phyloP scores from a whole-genome alignment of 176 grass and related monocot species.

The Bromus sterilis region DNA sequence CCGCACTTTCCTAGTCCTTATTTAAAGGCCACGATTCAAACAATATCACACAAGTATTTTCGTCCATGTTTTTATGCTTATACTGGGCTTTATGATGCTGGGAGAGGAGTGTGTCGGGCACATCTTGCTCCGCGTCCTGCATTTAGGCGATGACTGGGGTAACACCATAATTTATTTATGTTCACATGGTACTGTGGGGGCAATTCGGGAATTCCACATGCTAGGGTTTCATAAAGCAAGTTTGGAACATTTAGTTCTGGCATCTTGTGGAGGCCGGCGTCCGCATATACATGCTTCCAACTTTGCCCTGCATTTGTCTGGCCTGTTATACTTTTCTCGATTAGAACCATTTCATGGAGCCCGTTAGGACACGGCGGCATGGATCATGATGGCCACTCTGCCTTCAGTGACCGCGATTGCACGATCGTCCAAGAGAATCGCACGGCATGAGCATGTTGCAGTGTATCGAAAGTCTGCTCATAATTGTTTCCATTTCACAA shows the following conservation, averaged over 20 bases:
- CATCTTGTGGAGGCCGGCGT: constrained; percentile 8
- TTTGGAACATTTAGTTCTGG: constrained; percentile 32
- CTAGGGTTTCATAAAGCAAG: constrained; percentile 23
- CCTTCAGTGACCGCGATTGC: neutral
- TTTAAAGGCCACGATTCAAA: neutral
- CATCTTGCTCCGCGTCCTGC: neutral
- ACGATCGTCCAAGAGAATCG: neutral
- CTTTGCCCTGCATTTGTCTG: constrained; percentile 22
- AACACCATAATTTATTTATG: neutral
- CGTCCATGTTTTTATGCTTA: neutral
- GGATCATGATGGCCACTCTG: neutral
- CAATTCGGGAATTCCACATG: constrained; percentile 20
- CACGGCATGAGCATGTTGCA: neutral
- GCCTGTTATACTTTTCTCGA: neutral
- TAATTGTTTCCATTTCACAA: neutral
- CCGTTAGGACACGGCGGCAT: neutral
- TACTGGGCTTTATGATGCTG: constrained; percentile 15
- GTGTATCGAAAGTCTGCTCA: neutral
- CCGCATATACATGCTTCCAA: constrained; percentile 16
- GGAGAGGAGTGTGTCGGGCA: constrained; percentile 29
- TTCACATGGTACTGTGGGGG: constrained; percentile 19
- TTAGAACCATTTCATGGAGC: neutral
- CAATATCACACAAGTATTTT: neutral
- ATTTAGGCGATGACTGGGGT: neutral
- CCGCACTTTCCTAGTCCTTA: neutral